Percentiles rank a stretch among this genome's conserved stretches.
Conservation (phyloP, 352 stramenopile genomes). For the Phytophthora hybrid region DNA sequence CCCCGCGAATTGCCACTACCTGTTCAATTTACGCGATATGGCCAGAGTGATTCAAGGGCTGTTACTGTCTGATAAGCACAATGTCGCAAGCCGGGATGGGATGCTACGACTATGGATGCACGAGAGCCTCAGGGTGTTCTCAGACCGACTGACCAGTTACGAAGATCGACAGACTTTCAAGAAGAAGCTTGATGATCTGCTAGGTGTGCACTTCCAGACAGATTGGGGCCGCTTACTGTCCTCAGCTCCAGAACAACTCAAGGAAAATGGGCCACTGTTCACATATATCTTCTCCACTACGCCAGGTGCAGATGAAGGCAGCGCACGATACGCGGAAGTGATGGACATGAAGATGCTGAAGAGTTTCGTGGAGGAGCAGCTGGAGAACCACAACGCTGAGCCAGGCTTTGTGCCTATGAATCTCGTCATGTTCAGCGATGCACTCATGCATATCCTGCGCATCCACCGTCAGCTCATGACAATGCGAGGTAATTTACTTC, state of each 20-base stretch:
- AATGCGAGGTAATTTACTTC: slow-evolving; percentile 90
- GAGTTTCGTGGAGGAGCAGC: slow-evolving; percentile 89
- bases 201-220: slow-evolving; percentile 80
- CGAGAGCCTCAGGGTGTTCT: slow-evolving; percentile 91
- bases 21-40: slow-evolving; percentile 92
- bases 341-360: slow-evolving; percentile 90
- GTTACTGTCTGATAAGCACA: slow-evolving; percentile 78
- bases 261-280: slow-evolving; percentile 85
- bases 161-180: slow-evolving; percentile 93
- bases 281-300: slow-evolving; percentile 76
- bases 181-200: slow-evolving; percentile 79
- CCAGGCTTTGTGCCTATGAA: slow-evolving; percentile 91
- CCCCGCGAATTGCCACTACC: slow-evolving; percentile 90
- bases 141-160: slow-evolving; percentile 89
- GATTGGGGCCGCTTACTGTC: slow-evolving; percentile 76
- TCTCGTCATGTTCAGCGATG: slow-evolving; percentile 92
- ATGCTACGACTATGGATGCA: slow-evolving; percentile 92
- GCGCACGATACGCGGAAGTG: slow-evolving; percentile 77
- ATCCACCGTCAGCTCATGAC: slow-evolving; percentile 93
- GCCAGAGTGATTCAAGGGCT: slow-evolving; percentile 90
- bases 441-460: slow-evolving; percentile 90
- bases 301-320: slow-evolving; percentile 39
- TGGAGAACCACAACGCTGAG: slow-evolving; percentile 93
- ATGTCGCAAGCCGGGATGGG: slow-evolving; percentile 70
- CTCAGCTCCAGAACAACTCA: slow-evolving; percentile 67